phyloP scores from a whole-genome alignment of 257 asterid species.

The Thymus mandschuricus region DNA sequence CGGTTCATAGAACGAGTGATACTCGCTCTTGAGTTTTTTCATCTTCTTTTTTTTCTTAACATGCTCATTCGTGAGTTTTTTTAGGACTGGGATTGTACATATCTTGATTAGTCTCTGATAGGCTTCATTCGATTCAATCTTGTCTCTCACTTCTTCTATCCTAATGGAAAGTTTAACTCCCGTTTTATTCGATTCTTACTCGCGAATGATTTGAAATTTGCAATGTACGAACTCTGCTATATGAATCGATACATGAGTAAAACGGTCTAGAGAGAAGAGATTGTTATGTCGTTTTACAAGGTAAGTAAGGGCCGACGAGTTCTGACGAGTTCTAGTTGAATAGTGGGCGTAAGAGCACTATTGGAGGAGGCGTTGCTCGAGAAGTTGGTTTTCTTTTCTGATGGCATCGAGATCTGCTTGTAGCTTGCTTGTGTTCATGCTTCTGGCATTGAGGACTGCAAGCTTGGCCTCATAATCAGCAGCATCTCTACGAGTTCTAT shows the following conservation, averaged over 20 bases:
- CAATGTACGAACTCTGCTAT: no score
- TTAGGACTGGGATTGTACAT: slow-evolving; percentile 4
- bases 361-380: slow-evolving; percentile 43
- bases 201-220: no score
- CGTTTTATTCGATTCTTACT: no score
- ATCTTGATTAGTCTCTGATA: not conserved
- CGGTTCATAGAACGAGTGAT: not conserved
- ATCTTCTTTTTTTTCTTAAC: no score
- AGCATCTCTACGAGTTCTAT: slow-evolving; percentile 63
- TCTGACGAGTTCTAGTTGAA: not conserved
- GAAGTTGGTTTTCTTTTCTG: slow-evolving; percentile 68
- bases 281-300: not conserved
- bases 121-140: not conserved
- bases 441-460: slow-evolving; percentile 48
- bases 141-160: not conserved
- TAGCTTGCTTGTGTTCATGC: slow-evolving; percentile 63
- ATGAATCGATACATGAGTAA: not conserved
- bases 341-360: not conserved
- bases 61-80: not conserved
- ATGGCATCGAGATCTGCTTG: slow-evolving; percentile 67
- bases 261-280: not conserved
- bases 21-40: not conserved
- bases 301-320: not conserved
- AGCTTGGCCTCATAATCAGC: slow-evolving; percentile 72
- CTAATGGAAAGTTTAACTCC: not conserved